Evolutionary conservation across 2,329 filamentous ascomycete species (phyloP), one percentile per base, ranked within the genome.

Genomic region (Colletotrichum simmondsii): DNA sequence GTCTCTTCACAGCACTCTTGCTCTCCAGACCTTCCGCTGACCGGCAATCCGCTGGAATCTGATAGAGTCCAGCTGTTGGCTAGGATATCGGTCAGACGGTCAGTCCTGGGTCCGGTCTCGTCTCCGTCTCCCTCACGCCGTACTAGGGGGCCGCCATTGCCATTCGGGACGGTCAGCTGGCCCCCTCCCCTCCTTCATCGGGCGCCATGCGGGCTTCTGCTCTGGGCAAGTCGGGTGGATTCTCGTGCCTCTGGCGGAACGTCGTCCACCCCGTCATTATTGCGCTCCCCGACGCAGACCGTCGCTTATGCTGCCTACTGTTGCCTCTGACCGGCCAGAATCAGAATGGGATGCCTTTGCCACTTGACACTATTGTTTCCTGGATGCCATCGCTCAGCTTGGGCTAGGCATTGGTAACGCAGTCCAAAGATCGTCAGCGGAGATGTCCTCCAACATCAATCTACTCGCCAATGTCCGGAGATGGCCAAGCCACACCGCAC

Each of bases 91-190:
- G 57, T 28, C 57, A 61, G 67, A 61, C 56, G 28, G 32, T 42
- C 63, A 22, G 37, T 37, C 32, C 53, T 24, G 32, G 32, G 49
- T 30, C 24, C 59, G 59, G 65, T 49, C 58, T 72, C 59, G 30
- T 61, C 61, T 53, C 60, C 66, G 66, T 62, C 54, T 52, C 66
- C 35, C 49, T 49, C 57, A 49, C 32, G 56, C 70, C 60, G 60
- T 72, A 28, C 70, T 70, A 70, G 65, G 67, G 30, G n/a, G 59
- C 59, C 60, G 54, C 60, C 54, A 65, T 46, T 60, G 56, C 66
- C 14, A 65, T 70, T 65, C 60, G 71, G 71, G 67, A 71, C 67
- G 56, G 66, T 73, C 71, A 70, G 71, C 71, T 71, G 71, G 32
- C n/a, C 52, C 60, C 60, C 46, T 54, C 19, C 22, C 49, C 60